These are phyloP conservation scores for Rhodotorula sp. DNA, from an alignment of 1,284 basidiomycete genomes.

Conservation along the genomic window DNA sequence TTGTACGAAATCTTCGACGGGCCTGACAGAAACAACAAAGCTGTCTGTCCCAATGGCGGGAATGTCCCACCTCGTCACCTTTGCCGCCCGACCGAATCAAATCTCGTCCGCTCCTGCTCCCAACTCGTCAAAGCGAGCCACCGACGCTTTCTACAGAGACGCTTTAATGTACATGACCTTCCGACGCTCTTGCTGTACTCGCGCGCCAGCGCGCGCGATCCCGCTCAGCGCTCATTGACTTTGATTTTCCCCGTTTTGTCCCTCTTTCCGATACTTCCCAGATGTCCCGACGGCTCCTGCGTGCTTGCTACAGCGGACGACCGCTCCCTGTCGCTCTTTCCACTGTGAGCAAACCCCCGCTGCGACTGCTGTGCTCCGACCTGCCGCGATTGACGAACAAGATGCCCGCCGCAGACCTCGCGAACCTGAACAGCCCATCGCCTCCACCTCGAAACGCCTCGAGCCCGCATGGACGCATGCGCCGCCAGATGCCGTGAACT, in stretches of 20 bases:
- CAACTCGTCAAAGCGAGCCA: neutral
- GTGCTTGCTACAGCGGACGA: constrained; percentile 33
- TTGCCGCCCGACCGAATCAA: neutral
- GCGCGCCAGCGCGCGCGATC: no score
- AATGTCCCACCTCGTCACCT: neutral
- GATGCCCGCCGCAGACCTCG: neutral
- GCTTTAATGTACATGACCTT: constrained; percentile 1
- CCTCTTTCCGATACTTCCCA: neutral
- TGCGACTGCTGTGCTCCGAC: no score
- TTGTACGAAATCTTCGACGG: neutral
- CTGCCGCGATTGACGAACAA: neutral
- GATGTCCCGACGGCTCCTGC: constrained; percentile 37
- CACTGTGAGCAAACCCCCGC: constrained; percentile 7
- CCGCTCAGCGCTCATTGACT: neutral
- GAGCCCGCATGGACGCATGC: constrained; percentile 17
- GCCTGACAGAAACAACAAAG: neutral
- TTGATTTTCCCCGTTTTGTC: neutral
- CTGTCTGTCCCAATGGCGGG: neutral
- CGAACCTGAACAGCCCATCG: neutral
- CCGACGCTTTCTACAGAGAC: constrained; percentile 33
- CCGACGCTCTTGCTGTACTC: no score
- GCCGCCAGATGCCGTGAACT: constrained; percentile 34
- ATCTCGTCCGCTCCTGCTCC: constrained; percentile 13
- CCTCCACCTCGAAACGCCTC: constrained; percentile 6
- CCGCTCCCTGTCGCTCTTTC: constrained; percentile 30